A percentile compares a stretch with the other conserved stretches of the same genome.
Conservation (phyloP, 192 early-diverging fungal genomes). For the Hyaloraphidium curvatum region DNA sequence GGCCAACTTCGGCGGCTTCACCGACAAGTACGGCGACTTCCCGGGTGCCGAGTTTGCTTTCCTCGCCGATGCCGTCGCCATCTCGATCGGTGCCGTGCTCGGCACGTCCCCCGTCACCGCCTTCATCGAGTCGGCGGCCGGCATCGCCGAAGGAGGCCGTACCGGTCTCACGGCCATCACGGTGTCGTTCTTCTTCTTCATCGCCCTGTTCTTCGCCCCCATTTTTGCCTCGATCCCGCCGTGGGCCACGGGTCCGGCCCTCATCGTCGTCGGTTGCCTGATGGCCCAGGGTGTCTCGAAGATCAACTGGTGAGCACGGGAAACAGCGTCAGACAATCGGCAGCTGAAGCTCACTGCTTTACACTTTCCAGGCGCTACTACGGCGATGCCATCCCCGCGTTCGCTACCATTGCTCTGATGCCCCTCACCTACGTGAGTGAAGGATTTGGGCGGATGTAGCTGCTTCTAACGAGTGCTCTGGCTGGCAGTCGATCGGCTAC, state of each 20-base stretch:
- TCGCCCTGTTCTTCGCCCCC: slow-evolving; percentile 62
- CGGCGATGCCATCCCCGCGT: slow-evolving; percentile 39
- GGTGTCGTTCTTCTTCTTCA: slow-evolving; percentile 47
- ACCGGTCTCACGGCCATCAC: slow-evolving; percentile 58
- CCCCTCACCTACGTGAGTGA: slow-evolving; percentile 66
- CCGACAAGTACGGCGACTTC: slow-evolving; percentile 58
- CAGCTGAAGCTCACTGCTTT: not conserved
- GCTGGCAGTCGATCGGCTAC: slow-evolving; percentile 62
- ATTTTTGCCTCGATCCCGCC: slow-evolving; percentile 70
- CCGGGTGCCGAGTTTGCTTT: slow-evolving; percentile 55
- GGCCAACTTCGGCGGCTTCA: slow-evolving; percentile 62
- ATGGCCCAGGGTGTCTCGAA: slow-evolving; percentile 42
- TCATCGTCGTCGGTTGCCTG: slow-evolving; percentile 60
- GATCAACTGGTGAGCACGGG: slow-evolving; percentile 73
- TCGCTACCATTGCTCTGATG: slow-evolving; percentile 55
- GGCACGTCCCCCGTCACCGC: slow-evolving; percentile 58
- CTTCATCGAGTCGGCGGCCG: slow-evolving; percentile 66
- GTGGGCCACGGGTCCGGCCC: slow-evolving; percentile 66
- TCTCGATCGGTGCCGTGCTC: slow-evolving; percentile 46
- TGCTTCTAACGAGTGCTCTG: no score
- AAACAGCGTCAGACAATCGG: slow-evolving; percentile 44
- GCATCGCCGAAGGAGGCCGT: slow-evolving; percentile 57
- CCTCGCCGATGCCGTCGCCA: slow-evolving; percentile 42
- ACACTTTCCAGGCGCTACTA: not conserved
- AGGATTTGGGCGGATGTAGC: no score